Conservation (phyloP, 1,284 basidiomycete species). For the Meripilus lineatus region DNA sequence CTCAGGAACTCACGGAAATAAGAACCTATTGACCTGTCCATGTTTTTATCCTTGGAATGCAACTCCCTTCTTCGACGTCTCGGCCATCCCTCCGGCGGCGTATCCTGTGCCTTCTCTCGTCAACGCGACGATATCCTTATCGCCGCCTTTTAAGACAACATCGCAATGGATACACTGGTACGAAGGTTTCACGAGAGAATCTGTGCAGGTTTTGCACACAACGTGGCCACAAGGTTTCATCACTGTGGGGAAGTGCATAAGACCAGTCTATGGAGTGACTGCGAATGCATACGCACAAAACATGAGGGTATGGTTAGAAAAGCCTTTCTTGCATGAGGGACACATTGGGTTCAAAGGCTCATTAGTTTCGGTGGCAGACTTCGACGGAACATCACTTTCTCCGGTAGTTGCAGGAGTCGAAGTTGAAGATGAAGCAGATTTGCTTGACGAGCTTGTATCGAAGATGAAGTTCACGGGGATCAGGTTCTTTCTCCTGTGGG, state of each 20-base stretch:
- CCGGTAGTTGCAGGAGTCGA: slow-evolving; percentile 36
- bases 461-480: slow-evolving; percentile 73
- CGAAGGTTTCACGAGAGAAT: slow-evolving; percentile 70
- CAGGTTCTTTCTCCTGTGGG: slow-evolving; percentile 64
- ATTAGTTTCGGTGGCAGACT: too few species aligned
- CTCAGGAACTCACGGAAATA: too few species aligned
- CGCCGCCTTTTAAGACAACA: slow-evolving; percentile 37
- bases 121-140: slow-evolving; percentile 70
- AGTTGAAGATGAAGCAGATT: slow-evolving; percentile 31
- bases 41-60: slow-evolving; percentile 73
- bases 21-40: too few species aligned
- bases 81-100: slow-evolving; percentile 87
- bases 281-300: slow-evolving; percentile 47
- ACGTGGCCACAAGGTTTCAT: slow-evolving; percentile 83
- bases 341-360: slow-evolving; percentile 60
- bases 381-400: slow-evolving; percentile 31
- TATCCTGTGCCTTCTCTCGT: slow-evolving; percentile 90
- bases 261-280: not conserved
- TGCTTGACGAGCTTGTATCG: slow-evolving; percentile 31
- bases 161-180: slow-evolving; percentile 85
- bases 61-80: slow-evolving; percentile 67
- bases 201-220: slow-evolving; percentile 81
- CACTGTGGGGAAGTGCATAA: slow-evolving; percentile 35
- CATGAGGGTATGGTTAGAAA: slow-evolving; percentile 74
- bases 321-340: slow-evolving; percentile 81